These are phyloP conservation scores for Aspergillus avenaceus DNA, from an alignment of 495 filamentous ascomycete species.

Conservation along the genomic window DNA sequence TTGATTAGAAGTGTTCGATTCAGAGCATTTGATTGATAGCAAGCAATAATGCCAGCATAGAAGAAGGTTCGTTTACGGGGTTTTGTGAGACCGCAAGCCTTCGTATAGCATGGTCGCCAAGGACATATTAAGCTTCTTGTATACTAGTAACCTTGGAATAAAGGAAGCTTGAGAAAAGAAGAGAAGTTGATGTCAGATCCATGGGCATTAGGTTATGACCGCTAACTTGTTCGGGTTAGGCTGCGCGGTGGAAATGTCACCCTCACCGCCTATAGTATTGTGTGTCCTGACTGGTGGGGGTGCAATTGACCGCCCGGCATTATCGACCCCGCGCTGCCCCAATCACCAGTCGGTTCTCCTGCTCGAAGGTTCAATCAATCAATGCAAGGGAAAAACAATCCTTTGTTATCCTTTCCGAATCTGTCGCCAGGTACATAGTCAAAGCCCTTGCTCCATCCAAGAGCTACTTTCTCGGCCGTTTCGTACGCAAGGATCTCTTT, in stretches of 20 bases:
- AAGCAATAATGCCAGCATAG: no score
- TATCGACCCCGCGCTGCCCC: slow-evolving; percentile 34
- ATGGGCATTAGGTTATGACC: no score
- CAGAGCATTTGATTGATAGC: no score
- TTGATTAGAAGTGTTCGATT: no score
- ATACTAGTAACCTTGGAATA: no score
- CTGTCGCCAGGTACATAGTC: neutral
- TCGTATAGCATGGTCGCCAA: no score
- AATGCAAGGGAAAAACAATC: slow-evolving; percentile 28
- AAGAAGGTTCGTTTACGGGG: no score
- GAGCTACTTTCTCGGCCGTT: neutral
- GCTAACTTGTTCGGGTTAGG: neutral
- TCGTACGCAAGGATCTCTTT: neutral
- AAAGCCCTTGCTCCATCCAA: neutral
- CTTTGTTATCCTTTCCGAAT: slow-evolving; percentile 1
- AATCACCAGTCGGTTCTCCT: slow-evolving; percentile 14
- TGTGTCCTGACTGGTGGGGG: neutral
- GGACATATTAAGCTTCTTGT: no score
- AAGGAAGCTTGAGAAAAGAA: no score
- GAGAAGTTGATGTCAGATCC: no score
- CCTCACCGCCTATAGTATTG: slow-evolving; percentile 8
- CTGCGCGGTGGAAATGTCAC: no score
- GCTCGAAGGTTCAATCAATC: slow-evolving; percentile 12
- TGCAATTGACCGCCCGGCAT: slow-evolving; percentile 30
- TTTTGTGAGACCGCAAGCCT: no score